Base-by-base conservation (phyloP, 768 basidiomycete genomes). In the Russula virescens region DNA sequence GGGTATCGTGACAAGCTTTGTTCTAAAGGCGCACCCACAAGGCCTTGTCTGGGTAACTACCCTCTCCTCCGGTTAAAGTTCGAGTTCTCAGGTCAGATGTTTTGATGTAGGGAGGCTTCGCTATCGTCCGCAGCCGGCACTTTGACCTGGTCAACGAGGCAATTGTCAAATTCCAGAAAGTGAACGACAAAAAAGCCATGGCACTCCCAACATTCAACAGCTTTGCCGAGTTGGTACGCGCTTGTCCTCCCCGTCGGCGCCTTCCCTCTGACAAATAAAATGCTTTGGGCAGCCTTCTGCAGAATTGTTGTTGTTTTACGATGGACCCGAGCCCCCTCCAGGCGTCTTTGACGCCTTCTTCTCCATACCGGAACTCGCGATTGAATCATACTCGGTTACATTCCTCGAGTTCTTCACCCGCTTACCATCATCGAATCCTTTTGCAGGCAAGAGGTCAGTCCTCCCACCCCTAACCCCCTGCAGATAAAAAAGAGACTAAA, bases 91-190 rank as follows among this genome's bases (percentile, higher is more conserved):
- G n/a, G n/a, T 5, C 47, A 2, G 11, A 14, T 4, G 5, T n/a
- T n/a, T n/a, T n/a, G 16, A 10, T 10, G 5, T 8, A 55, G 34
- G 59, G 59, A 19, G 60, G 52, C 2, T 47, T 49, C 10, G 2
- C 40, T 25, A 49, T 34, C 11, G 25, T 56, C 28, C 14, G 38
- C 40, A 23, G 21, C 38, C 16, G 2, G 23, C 35, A 25, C 34
- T 21, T 54, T 14, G 46, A 62, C n/a, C 6, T 50, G 11, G 26
- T 83, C 75, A 48, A 69, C 31, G 61, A 71, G 68, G 61, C 61
- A 3, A 57, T 62, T 2, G 40, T 53, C 51, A 58, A 65, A 4
- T 65, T 53, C 31, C 47, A 51, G 11, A 21, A 62, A 19, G 48
- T 38, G 14, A 55, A 51, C 6, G 64, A 65, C 46, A 28, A 26